Conservation (phyloP, 169 alveolate species). For the Cryptosporidium andersoni region DNA sequence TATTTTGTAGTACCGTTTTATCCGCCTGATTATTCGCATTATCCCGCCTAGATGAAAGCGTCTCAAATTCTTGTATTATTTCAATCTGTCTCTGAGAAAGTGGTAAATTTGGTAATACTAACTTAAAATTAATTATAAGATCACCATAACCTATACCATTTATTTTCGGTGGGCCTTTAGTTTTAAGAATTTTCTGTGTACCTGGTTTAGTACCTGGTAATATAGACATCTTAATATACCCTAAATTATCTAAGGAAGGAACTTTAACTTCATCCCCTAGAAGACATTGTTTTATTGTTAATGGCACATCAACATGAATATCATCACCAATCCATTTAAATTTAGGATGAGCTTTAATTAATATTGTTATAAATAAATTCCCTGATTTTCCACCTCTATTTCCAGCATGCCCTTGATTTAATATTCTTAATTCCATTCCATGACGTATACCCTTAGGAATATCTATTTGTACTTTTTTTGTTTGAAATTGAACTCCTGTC, state of each 20-base stretch:
- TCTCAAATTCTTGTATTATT: too few species aligned
- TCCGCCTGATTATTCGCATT: too few species aligned
- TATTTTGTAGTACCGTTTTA: too few species aligned
- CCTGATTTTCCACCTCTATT: constrained; percentile 85
- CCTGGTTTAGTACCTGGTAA: constrained; percentile 84
- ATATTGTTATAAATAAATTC: constrained; percentile 83
- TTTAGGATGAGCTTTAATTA: constrained; percentile 82
- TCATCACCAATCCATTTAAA: constrained; percentile 88
- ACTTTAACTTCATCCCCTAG: constrained; percentile 84
- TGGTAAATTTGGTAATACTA: neutral
- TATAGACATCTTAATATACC: constrained; percentile 76
- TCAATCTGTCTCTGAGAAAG: too few species aligned
- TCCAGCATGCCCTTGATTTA: constrained; percentile 82
- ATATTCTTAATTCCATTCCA: constrained; percentile 86
- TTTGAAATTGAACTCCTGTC: constrained; percentile 81
- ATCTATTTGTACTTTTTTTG: constrained; percentile 78
- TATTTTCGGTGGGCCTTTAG: constrained; percentile 85
- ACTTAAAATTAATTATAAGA: constrained; percentile 79
- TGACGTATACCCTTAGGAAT: constrained; percentile 85
- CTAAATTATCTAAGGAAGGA: constrained; percentile 81
- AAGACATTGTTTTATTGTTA: constrained; percentile 81
- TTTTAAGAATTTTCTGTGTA: constrained; percentile 79
- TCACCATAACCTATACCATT: constrained; percentile 83
- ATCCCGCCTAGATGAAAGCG: too few species aligned
- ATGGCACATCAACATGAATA: constrained; percentile 85